phyloP scores from a whole-genome alignment of 2,329 filamentous ascomycete genomes.

The Fusarium nodosum region DNA sequence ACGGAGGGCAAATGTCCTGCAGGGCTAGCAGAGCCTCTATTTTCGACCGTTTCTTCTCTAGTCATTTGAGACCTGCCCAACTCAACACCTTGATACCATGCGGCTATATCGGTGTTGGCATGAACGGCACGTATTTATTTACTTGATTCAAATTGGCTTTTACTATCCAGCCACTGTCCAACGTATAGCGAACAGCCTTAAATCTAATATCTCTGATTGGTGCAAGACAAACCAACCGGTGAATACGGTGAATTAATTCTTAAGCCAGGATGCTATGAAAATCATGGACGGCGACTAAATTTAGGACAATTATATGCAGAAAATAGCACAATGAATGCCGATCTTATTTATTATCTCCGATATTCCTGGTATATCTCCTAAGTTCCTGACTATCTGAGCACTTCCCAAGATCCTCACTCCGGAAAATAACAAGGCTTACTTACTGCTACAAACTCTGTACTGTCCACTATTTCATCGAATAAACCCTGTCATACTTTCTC shows the following conservation, averaged over 20 bases:
- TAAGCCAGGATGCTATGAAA: background rate
- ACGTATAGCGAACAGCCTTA: background rate
- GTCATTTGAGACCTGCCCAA: slow-evolving; percentile 17
- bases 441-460: background rate
- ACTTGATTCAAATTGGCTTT: background rate
- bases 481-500: background rate
- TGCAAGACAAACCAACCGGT: slow-evolving; percentile 1
- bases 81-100: background rate
- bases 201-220: slow-evolving; percentile 3
- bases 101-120: slow-evolving; percentile 27
- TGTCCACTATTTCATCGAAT: background rate
- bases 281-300: slow-evolving; percentile 7
- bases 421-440: background rate
- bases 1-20: background rate
- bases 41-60: slow-evolving; percentile 9
- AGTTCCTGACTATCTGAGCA: background rate
- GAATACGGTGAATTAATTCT: slow-evolving; percentile 7
- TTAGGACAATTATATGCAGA: slow-evolving; percentile 8
- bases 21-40: slow-evolving; percentile 37
- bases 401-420: background rate
- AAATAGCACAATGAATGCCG: slow-evolving; percentile 1
- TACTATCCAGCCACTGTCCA: background rate
- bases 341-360: slow-evolving; percentile 2
- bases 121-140: slow-evolving; percentile 5
- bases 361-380: background rate